Percentiles rank a stretch among this genome's conserved stretches.
These are phyloP conservation scores for Periconia sp. DNA, from an alignment of 2,329 filamentous ascomycete species.

Conservation along the genomic window DNA sequence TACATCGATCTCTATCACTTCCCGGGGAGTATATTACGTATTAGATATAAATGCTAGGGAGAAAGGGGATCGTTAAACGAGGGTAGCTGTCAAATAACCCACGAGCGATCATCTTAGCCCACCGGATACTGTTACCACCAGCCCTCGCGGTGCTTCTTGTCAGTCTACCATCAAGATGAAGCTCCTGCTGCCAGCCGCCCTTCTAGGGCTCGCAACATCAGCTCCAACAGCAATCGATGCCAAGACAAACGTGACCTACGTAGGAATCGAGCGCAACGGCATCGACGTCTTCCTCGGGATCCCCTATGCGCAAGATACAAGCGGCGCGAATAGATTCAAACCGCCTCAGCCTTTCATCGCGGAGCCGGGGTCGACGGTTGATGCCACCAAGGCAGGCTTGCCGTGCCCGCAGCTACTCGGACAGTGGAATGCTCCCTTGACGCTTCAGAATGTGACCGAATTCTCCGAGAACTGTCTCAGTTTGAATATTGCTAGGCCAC, in stretches of 20 bases:
- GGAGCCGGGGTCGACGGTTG: slow-evolving; percentile 34
- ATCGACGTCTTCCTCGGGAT: slow-evolving; percentile 54
- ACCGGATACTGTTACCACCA: too few relatives aligned
- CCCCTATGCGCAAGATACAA: slow-evolving; percentile 51
- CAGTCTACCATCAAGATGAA: slow-evolving; percentile 9
- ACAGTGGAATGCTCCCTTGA: slow-evolving; percentile 28
- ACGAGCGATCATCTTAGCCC: too few relatives aligned
- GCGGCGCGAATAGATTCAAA: slow-evolving; percentile 50
- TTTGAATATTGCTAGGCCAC: slow-evolving; percentile 61
- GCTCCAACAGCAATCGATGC: slow-evolving; percentile 9
- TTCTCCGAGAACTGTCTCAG: slow-evolving; percentile 61
- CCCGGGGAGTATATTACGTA: too few relatives aligned
- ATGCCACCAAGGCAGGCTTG: slow-evolving; percentile 46
- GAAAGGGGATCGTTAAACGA: too few relatives aligned
- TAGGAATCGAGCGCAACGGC: slow-evolving; percentile 47
- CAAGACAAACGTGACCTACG: slow-evolving; percentile 41
- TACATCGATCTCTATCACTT: too few relatives aligned
- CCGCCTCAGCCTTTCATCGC: slow-evolving; percentile 44
- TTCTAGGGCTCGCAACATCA: slow-evolving; percentile 9
- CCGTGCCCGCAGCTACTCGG: slow-evolving; percentile 50
- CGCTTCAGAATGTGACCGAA: slow-evolving; percentile 38
- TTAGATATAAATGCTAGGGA: too few relatives aligned
- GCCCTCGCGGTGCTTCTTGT: neutral
- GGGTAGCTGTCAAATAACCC: too few relatives aligned
- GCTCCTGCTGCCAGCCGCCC: slow-evolving; percentile 2